Conservation (phyloP, 2,329 filamentous ascomycete species). For the Colletotrichum lentis region DNA sequence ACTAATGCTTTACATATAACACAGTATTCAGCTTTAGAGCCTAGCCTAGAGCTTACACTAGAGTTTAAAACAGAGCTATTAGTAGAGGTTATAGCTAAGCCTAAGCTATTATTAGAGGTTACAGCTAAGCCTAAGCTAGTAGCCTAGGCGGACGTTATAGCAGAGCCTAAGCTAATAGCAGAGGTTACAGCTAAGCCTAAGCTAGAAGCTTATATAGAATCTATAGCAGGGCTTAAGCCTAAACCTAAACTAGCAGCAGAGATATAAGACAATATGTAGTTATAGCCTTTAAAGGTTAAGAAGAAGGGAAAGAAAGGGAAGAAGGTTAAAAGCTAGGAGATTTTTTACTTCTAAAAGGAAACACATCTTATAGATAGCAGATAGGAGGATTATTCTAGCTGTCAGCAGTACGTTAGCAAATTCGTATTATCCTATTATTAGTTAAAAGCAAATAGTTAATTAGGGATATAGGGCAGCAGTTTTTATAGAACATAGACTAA, state of each 20-base stretch:
- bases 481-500: not conserved
- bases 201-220: not conserved
- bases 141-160: not conserved
- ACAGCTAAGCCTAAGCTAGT: not conserved
- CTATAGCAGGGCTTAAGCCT: not conserved
- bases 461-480: not conserved
- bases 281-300: not conserved
- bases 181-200: not conserved
- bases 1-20: not conserved
- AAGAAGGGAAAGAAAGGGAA: not conserved
- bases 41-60: not conserved
- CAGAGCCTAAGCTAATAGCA: not conserved
- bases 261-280: not conserved
- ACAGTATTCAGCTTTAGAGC: too few species aligned
- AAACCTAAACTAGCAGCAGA: not conserved
- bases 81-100: not conserved
- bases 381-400: constrained; percentile 2
- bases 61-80: not conserved
- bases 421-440: constrained; percentile 1
- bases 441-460: not conserved
- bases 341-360: not conserved
- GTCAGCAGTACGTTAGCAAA: not conserved
- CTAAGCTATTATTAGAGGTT: not conserved
- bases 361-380: not conserved
- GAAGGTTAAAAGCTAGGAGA: not conserved